Percentiles rank a stretch among this genome's conserved stretches.
phyloP scores from a whole-genome alignment of 495 filamentous ascomycete genomes.

The Penicillium nucicola region DNA sequence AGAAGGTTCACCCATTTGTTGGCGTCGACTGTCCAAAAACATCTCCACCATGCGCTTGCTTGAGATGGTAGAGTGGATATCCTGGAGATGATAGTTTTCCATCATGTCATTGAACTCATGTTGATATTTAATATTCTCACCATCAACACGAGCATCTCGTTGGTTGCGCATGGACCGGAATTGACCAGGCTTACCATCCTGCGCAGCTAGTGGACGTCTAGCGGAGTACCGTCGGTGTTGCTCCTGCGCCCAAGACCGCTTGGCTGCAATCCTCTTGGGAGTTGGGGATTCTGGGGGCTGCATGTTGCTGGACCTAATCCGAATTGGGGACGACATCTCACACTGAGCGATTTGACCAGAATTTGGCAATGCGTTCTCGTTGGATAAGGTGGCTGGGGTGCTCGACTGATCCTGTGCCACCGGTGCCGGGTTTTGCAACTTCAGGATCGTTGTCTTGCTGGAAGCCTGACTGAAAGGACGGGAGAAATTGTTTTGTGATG shows the following conservation, averaged over 20 bases:
- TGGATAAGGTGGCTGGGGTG: background rate
- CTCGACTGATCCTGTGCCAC: background rate
- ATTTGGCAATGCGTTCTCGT: slow-evolving; percentile 2
- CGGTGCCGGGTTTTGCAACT: slow-evolving; percentile 13
- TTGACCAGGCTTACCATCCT: slow-evolving; percentile 21
- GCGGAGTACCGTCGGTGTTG: slow-evolving; percentile 31
- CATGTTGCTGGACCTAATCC: slow-evolving; percentile 21
- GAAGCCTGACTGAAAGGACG: slow-evolving; percentile 34
- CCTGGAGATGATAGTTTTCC: slow-evolving; percentile 20
- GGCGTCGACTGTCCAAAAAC: slow-evolving; percentile 55
- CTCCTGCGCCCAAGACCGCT: slow-evolving; percentile 28
- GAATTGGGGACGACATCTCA: slow-evolving; percentile 22
- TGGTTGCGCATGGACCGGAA: slow-evolving; percentile 30
- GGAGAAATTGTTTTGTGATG: slow-evolving; percentile 33
- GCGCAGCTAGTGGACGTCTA: slow-evolving; percentile 28
- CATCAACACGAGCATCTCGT: slow-evolving; percentile 25
- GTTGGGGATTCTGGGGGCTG: slow-evolving; percentile 31
- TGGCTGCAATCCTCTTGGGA: slow-evolving; percentile 19
- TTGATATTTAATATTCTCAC: slow-evolving; percentile 30
- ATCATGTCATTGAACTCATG: slow-evolving; percentile 20
- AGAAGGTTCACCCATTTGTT: slow-evolving; percentile 30
- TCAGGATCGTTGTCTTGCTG: slow-evolving; percentile 25
- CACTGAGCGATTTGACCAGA: background rate
- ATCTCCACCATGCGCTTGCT: slow-evolving; percentile 59
- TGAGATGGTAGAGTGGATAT: slow-evolving; percentile 33